Base-by-base conservation (phyloP, 495 filamentous ascomycete species). In the Trichodelitschia bisporula region DNA sequence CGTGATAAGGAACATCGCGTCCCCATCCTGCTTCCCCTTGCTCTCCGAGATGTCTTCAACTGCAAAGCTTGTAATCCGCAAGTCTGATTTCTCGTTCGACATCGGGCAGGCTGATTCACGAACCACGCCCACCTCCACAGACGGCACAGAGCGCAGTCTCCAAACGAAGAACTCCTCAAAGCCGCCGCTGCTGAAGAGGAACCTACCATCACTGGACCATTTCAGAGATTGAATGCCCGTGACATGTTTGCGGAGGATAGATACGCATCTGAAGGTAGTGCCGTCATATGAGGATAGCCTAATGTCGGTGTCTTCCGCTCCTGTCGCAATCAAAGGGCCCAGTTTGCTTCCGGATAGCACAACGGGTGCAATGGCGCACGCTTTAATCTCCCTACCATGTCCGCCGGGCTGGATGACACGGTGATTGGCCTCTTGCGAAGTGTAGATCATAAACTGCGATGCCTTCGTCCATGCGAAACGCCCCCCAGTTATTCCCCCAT, bases 81-180 rank as follows among this genome's bases (percentile, higher is more conserved):
- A 50, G 43, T 93, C 86, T 2, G 62, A 61, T 4, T 64, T 57
- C 0, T 58, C 52, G 2, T 63, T 65, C 9, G 58, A 53, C 14
- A 66, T 62, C 0, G 62, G 61, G 40, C 65, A 71, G 6, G 54
- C 48, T 0, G 66, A 67, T 40, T 78, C 66, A 36, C 70, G 64
- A 3, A 69, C 54, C 2, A 72, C 64, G 18, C 69, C 57, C 25
- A 72, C 28, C 34, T 67, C 54, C 35, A 66, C 46, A 19, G 49
- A 38, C 26, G 62, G 59, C 8, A 82, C 45, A 1, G 32, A 40
- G 1, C 53, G 48, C 8, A 91, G 43, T 19, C 63, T 57, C 83
- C 84, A 97, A 16, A 84, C 62, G 33, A 66, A 84, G 36, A 95
- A 72, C 42, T 95, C 89, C 40, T 91, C 84, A 33, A 64, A 70